phyloP scores from a whole-genome alignment of 2,329 filamentous ascomycete species.

The Esteya vermicola region DNA sequence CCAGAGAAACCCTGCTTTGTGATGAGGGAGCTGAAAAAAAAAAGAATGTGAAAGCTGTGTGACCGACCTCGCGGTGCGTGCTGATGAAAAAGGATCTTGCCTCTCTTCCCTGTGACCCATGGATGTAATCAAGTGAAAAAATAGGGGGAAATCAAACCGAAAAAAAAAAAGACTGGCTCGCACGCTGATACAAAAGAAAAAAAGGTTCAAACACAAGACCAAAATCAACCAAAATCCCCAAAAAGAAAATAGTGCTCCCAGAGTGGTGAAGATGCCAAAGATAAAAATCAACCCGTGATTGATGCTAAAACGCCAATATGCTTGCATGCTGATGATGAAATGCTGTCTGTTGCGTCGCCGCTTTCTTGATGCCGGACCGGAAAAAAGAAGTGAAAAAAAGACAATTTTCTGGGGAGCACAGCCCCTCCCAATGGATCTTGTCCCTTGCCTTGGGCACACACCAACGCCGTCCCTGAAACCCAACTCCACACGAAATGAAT shows the following conservation, averaged over 20 bases:
- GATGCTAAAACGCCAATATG: constrained; percentile 19
- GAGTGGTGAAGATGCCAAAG: constrained; percentile 6
- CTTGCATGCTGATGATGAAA: constrained; percentile 1
- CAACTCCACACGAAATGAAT: constrained; percentile 4
- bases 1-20: constrained; percentile 40
- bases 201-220: constrained; percentile 13
- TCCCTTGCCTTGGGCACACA: background rate
- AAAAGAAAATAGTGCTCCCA: constrained; percentile 7
- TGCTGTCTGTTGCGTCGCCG: constrained; percentile 9
- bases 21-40: constrained; percentile 25
- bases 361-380: constrained; percentile 11
- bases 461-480: constrained; percentile 11
- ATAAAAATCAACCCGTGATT: constrained; percentile 5
- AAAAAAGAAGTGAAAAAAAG: constrained; percentile 1
- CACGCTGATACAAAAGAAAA: constrained; percentile 21
- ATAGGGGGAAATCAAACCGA: constrained; percentile 3
- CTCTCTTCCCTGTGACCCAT: constrained; percentile 16
- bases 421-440: background rate
- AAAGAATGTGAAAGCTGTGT: constrained; percentile 19
- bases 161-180: constrained; percentile 22
- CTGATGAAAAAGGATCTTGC: constrained; percentile 14
- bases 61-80: constrained; percentile 35
- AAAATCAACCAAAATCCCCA: constrained; percentile 8
- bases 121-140: constrained; percentile 21
- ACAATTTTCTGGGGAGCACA: too few relatives aligned